These are phyloP conservation scores for Thermoascus crustaceus DNA, from an alignment of 2,329 filamentous ascomycete genomes.

Conservation along the genomic window DNA sequence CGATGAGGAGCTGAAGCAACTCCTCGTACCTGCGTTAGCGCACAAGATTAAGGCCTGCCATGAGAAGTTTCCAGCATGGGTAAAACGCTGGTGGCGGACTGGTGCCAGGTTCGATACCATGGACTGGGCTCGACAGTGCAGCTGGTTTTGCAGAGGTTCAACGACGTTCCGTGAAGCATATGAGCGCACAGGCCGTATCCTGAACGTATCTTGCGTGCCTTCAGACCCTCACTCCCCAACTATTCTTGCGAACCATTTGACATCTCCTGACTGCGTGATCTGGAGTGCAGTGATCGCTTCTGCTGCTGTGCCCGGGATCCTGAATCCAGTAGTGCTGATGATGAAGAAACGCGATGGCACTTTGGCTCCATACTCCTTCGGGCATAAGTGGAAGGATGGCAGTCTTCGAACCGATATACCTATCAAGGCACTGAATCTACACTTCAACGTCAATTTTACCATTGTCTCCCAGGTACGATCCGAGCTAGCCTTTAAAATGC, in stretches of 20 bases:
- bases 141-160: slow-evolving; percentile 86
- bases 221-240: slow-evolving; percentile 89
- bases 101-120: slow-evolving; percentile 90
- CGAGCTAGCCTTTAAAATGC: background rate
- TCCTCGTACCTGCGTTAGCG: slow-evolving; percentile 82
- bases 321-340: slow-evolving; percentile 93
- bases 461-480: slow-evolving; percentile 57
- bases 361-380: slow-evolving; percentile 85
- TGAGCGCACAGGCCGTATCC: slow-evolving; percentile 81
- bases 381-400: slow-evolving; percentile 99
- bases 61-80: slow-evolving; percentile 68
- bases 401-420: slow-evolving; percentile 91
- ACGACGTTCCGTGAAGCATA: slow-evolving; percentile 95
- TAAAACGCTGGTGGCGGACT: slow-evolving; percentile 79
- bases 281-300: slow-evolving; percentile 96
- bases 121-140: slow-evolving; percentile 76
- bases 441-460: slow-evolving; percentile 98
- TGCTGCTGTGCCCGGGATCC: slow-evolving; percentile 87
- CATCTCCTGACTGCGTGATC: slow-evolving; percentile 91
- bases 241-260: slow-evolving; percentile 91
- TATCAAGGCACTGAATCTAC: slow-evolving; percentile 83
- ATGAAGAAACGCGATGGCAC: slow-evolving; percentile 70
- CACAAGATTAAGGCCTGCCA: slow-evolving; percentile 75
- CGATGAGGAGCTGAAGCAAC: slow-evolving; percentile 76
- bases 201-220: slow-evolving; percentile 93